A percentile compares a stretch with the other conserved stretches of the same genome.
Conservation (phyloP, 2,329 filamentous ascomycete species). For the Xylariaceae sp. region DNA sequence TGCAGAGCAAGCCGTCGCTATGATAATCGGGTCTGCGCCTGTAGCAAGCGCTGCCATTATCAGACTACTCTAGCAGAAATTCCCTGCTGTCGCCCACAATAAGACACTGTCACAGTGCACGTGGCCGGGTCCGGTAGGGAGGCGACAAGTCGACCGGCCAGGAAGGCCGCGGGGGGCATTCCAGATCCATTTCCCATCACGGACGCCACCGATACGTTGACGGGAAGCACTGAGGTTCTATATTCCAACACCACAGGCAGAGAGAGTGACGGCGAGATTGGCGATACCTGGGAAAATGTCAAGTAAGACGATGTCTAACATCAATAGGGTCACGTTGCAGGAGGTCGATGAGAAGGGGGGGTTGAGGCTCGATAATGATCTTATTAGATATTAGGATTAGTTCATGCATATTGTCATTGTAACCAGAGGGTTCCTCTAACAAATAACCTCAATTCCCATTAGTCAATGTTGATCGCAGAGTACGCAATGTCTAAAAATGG, state of each 20-base stretch:
- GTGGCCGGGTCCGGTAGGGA: slow-evolving; percentile 25
- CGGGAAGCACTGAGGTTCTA: slow-evolving; percentile 8
- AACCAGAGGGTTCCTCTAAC: too few relatives aligned
- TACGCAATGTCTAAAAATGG: slow-evolving; percentile 2
- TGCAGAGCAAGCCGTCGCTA: slow-evolving; percentile 34
- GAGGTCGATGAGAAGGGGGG: too few relatives aligned
- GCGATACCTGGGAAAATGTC: slow-evolving; percentile 9
- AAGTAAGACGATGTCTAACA: background rate
- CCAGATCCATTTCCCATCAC: slow-evolving; percentile 20
- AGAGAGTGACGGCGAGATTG: slow-evolving; percentile 8
- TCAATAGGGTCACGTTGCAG: background rate
- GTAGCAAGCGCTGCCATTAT: slow-evolving; percentile 31
- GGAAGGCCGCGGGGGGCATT: background rate
- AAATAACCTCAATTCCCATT: too few relatives aligned
- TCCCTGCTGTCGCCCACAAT: slow-evolving; percentile 1
- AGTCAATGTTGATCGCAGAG: background rate
- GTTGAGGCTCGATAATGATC: too few relatives aligned
- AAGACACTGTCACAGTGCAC: slow-evolving; percentile 26
- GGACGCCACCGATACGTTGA: background rate
- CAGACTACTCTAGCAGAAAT: slow-evolving; percentile 21
- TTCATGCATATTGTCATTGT: too few relatives aligned
- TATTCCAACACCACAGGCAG: background rate
- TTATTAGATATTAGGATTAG: too few relatives aligned
- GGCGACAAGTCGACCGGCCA: background rate
- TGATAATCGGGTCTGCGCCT: slow-evolving; percentile 35